Conservation (phyloP, 176 grass and related monocot genomes). For the Rhipidocladum racemiflorum region DNA sequence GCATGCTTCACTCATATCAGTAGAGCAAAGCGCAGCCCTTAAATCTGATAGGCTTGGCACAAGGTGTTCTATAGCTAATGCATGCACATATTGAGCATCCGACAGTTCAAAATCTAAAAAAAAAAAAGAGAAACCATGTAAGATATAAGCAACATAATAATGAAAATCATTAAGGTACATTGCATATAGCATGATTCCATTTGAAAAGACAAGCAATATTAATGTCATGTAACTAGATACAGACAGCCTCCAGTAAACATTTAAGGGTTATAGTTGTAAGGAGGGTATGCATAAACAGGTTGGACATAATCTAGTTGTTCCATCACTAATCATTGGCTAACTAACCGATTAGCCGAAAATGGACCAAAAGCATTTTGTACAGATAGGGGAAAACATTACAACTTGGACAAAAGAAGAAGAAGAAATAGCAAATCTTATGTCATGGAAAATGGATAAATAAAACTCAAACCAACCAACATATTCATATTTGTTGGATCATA, state of each 20-base stretch:
- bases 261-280: neutral
- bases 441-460: neutral
- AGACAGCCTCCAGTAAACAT: neutral
- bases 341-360: neutral
- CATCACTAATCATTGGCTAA: neutral
- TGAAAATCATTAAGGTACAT: neutral
- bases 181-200: neutral
- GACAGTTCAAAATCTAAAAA: conserved; percentile 67
- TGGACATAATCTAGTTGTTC: conserved; percentile 14
- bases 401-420: neutral
- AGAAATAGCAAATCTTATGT: neutral
- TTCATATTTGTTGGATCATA: neutral
- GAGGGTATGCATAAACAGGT: neutral
- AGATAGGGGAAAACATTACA: neutral
- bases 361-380: neutral
- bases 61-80: conserved; percentile 45
- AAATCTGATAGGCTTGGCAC: conserved; percentile 48
- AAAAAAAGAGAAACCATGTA: neutral
- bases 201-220: neutral
- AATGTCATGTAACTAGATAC: neutral
- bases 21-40: conserved; percentile 56
- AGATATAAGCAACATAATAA: neutral
- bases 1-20: conserved; percentile 70
- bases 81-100: conserved; percentile 62
- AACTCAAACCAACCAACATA: conserved; percentile 6